Evolutionary conservation across 1,139 yeast genomes (phyloP), one percentile per base, ranked within the genome.

Genomic region (Eremothecium sinecaudum): DNA sequence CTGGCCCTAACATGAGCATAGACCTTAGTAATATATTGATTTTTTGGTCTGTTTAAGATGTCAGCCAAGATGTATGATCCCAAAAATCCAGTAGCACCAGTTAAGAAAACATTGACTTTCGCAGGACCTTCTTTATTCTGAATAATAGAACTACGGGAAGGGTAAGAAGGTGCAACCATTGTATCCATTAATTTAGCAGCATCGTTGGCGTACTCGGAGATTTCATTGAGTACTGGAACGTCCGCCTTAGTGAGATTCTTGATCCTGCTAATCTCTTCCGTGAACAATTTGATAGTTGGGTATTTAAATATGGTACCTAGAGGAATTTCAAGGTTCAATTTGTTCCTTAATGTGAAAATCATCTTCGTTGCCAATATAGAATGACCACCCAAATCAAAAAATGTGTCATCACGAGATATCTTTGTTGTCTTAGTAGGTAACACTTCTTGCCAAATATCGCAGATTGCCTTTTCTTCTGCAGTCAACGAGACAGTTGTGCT

Each of bases 311-410:
- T 80, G 9, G 81, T 75, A 2, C 95, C 95, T 45, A 90, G 67
- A 21, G 98, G 97, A 35, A 90, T 67, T 41, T 84, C 94, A 27
- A 86, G 72, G 32, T 74, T 70, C 40, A 87, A 66, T 47, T 70
- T 71, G 64, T 81, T 80, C 58, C 96, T 74, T 46, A 90, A 71
- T 48, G 82, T 90, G 51, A 90, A 90, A 45, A 90, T 90, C 96
- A 92, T 86, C 58, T 94, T 73, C 0, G 99, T 92, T 8, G 97
- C 98, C 46, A 90, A 67, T 48, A 92, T 87, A 1, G 97, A 87
- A 59, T 92, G 98, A 4, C 99, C 99, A 39, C 99, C 99, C 39
- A 92, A 66, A 53, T 92, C 99, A 52, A 92, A 92, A 72, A 92
- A 92, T 2, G 94, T 82, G 56, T 92, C 98, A 3, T 71, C 69